A percentile compares a stretch with the other conserved stretches of the same genome.
phyloP scores from a whole-genome alignment of 345 rosid species.

The Diplotaxis tenuifolia region DNA sequence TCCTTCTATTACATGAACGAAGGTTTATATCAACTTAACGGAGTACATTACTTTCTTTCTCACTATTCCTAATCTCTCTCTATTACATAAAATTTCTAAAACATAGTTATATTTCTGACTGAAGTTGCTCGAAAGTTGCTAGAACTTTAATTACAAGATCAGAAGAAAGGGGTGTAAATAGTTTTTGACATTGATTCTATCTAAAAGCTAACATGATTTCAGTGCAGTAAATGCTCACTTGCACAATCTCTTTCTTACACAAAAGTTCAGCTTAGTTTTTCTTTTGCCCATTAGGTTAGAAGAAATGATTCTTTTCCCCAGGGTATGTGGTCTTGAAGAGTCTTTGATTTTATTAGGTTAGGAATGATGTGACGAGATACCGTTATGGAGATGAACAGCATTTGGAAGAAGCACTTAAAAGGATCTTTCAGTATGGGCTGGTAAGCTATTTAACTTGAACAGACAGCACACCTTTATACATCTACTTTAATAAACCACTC shows the following conservation, averaged over 20 bases:
- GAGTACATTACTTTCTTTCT: too few species aligned
- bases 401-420: conserved; percentile 86
- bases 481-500: not conserved
- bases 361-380: conserved; percentile 79
- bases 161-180: not conserved
- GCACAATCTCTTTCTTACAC: not conserved
- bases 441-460: conserved; percentile 43
- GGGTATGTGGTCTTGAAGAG: not conserved
- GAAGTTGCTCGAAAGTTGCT: not conserved
- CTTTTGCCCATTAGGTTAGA: conserved; percentile 50
- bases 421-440: conserved; percentile 88
- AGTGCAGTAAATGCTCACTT: not conserved
- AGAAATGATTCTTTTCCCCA: conserved; percentile 42
- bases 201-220: not conserved
- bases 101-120: not conserved
- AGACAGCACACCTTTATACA: not conserved
- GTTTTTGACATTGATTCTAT: not conserved
- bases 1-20: too few species aligned
- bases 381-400: conserved; percentile 98
- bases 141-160: not conserved
- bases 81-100: not conserved
- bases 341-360: not conserved
- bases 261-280: not conserved
- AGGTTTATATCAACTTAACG: too few species aligned
- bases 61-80: too few species aligned